phyloP scores from a whole-genome alignment of 371 early-diverging fungal genomes.

The Basidiobolus meristosporus region DNA sequence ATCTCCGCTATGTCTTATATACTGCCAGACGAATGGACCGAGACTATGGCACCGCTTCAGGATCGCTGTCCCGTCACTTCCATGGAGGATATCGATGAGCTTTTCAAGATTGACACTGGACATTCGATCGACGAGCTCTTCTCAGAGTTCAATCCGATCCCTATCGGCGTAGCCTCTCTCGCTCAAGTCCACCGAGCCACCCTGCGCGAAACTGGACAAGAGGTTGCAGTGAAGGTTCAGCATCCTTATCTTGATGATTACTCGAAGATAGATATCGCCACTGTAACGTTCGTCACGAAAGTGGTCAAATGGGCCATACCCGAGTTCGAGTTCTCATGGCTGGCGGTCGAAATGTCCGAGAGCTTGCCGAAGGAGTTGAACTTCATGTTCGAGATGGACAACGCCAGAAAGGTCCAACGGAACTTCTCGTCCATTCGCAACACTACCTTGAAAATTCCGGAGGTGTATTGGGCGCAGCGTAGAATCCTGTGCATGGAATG shows the following conservation, averaged over 20 bases:
- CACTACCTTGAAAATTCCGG: constrained; percentile 15
- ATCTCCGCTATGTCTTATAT: constrained; percentile 66
- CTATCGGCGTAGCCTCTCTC: constrained; percentile 68
- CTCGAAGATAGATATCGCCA: constrained; percentile 59
- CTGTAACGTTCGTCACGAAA: constrained; percentile 36
- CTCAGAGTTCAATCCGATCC: constrained; percentile 43
- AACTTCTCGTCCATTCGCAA: constrained; percentile 20
- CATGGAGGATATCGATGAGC: constrained; percentile 34
- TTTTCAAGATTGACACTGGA: constrained; percentile 53
- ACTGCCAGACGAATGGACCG: constrained; percentile 77
- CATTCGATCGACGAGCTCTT: constrained; percentile 34
- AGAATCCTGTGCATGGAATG: constrained; percentile 27
- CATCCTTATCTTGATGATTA: constrained; percentile 61
- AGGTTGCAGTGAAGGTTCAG: constrained; percentile 85
- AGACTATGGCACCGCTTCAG: constrained; percentile 67
- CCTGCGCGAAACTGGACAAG: constrained; percentile 23
- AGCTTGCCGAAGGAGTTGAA: constrained; percentile 76
- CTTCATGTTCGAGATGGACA: constrained; percentile 57
- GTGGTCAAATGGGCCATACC: constrained; percentile 53
- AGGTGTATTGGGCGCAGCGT: constrained; percentile 17
- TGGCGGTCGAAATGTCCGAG: constrained; percentile 70
- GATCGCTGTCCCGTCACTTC: constrained; percentile 64
- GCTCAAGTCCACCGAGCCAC: constrained; percentile 69
- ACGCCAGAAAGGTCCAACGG: constrained; percentile 41
- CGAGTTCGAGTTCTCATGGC: constrained; percentile 79